phyloP scores from a whole-genome alignment of 2,329 filamentous ascomycete species.

The Sporothrix globosa region DNA sequence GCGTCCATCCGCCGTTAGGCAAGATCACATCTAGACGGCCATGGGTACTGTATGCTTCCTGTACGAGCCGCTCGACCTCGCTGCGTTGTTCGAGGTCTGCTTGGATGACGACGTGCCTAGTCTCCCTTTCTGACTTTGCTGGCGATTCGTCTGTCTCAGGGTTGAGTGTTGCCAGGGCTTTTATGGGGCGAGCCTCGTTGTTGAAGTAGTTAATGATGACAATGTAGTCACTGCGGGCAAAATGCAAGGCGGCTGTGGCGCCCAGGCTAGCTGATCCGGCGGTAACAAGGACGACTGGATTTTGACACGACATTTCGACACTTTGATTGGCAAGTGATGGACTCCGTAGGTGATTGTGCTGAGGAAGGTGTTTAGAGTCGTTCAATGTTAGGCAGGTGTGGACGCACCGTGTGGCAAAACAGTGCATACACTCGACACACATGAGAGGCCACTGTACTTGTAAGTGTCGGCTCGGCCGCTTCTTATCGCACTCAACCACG shows the following conservation, averaged over 20 bases:
- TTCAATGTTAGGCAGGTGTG: too few relatives aligned
- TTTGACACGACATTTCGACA: conserved; percentile 31
- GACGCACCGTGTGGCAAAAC: too few relatives aligned
- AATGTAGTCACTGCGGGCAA: conserved; percentile 69
- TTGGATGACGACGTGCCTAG: conserved; percentile 56
- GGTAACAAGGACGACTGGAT: conserved; percentile 51
- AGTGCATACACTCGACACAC: too few relatives aligned
- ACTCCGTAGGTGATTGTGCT: too few relatives aligned
- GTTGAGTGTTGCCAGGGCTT: conserved; percentile 61
- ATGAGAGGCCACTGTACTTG: too few relatives aligned
- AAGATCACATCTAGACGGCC: conserved; percentile 76
- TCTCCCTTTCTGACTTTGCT: not conserved
- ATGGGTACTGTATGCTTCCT: conserved; percentile 61
- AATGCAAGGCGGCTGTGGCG: conserved; percentile 66
- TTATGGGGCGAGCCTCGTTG: conserved; percentile 61
- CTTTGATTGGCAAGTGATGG: too few relatives aligned
- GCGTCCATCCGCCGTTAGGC: conserved; percentile 69
- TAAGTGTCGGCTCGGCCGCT: too few relatives aligned
- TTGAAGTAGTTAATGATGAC: conserved; percentile 74
- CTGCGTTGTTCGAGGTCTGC: conserved; percentile 66
- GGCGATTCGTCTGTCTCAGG: too few relatives aligned
- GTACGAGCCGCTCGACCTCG: conserved; percentile 63
- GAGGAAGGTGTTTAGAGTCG: too few relatives aligned
- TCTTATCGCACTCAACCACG: too few relatives aligned
- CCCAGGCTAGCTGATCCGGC: conserved; percentile 69